Evolutionary conservation across 2,329 filamentous ascomycete species (phyloP).

Genomic region (Aspergillus sp.): DNA sequence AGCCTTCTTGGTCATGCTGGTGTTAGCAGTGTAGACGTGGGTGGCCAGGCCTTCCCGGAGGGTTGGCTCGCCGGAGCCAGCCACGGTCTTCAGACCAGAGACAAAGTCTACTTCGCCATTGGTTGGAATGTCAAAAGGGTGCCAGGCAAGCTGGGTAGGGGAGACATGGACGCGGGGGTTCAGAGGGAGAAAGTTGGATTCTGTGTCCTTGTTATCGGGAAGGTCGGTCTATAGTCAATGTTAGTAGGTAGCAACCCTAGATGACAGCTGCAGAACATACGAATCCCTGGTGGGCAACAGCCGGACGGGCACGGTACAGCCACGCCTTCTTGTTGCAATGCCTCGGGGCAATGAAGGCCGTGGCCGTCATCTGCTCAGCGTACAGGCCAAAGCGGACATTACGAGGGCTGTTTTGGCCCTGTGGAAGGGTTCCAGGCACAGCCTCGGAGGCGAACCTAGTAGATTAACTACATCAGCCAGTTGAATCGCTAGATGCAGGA

Average conservation of each 20-base stretch:
- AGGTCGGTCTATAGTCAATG: conserved; percentile 47
- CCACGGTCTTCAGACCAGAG: conserved; percentile 55
- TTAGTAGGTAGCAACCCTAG: background rate
- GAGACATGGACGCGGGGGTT: conserved; percentile 58
- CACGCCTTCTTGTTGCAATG: conserved; percentile 60
- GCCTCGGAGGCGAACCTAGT: conserved; percentile 40
- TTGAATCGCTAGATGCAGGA: conserved; percentile 22
- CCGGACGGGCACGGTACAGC: conserved; percentile 60
- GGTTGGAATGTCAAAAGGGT: conserved; percentile 56
- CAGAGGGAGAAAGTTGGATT: conserved; percentile 38
- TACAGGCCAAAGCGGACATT: conserved; percentile 41
- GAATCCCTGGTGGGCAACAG: conserved; percentile 58
- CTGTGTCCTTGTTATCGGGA: conserved; percentile 39
- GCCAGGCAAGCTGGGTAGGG: conserved; percentile 60
- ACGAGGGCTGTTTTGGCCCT: conserved; percentile 41
- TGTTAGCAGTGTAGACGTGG: conserved; percentile 58
- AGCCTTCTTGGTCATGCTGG: conserved; percentile 58
- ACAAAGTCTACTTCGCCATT: conserved; percentile 57
- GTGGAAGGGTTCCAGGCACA: conserved; percentile 41
- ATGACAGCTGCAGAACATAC: conserved; percentile 22
- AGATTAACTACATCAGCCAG: conserved; percentile 28
- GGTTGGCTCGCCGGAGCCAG: conserved; percentile 58
- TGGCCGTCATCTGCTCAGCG: conserved; percentile 56
- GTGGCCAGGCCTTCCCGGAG: conserved; percentile 59
- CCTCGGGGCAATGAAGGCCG: conserved; percentile 60